Base-by-base conservation (phyloP, 331 rosid genomes). In the Rosa hybrid region DNA sequence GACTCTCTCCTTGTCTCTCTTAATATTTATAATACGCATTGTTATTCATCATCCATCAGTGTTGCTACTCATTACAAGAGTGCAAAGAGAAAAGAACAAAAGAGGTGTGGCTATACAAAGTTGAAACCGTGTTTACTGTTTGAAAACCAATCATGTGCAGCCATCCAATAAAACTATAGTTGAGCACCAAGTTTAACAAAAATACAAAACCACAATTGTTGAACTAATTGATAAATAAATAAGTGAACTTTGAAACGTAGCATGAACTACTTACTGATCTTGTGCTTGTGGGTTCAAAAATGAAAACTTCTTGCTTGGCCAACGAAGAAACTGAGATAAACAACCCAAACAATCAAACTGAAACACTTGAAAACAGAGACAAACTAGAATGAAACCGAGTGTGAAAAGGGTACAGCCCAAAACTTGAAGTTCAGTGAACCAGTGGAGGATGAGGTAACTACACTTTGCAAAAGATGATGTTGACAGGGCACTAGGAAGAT, bases 61-160 rank as follows among this genome's bases (percentile, higher is more conserved):
- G 57, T 21, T 11, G 54, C 72, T 60, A 72, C 49, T 63, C 75
- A 72, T 8, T 4, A 73, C 54, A 51, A 71, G 76, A 51, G 60
- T 21, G 80, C 63, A 48, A 25, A 62, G 68, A 64, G 71, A 53
- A 72, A 30, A 38, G 38, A 53, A 76, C 74, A 65, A 75, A 46
- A 76, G 16, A 68, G 39, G 80, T 67, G 56, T 79, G 75, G 13
- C 75, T 72, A 57, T 8, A 41, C 14, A 72, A 59, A 49, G 57
- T 81, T 59, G 74, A 67, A 53, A 38, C 51, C 68, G 34, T 8
- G 74, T 60, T 76, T 42, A 44, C 73, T 80, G 81, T 77, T 85
- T 83, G 72, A 81, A 27, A 12, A 65, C 38, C 18, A 63, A 76
- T 18, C 54, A 77, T 63, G 62, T 64, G 21, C 25, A 76, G 41